Evolutionary conservation across 768 basidiomycete species (phyloP).

Genomic region (Leccinum fibrillosum): DNA sequence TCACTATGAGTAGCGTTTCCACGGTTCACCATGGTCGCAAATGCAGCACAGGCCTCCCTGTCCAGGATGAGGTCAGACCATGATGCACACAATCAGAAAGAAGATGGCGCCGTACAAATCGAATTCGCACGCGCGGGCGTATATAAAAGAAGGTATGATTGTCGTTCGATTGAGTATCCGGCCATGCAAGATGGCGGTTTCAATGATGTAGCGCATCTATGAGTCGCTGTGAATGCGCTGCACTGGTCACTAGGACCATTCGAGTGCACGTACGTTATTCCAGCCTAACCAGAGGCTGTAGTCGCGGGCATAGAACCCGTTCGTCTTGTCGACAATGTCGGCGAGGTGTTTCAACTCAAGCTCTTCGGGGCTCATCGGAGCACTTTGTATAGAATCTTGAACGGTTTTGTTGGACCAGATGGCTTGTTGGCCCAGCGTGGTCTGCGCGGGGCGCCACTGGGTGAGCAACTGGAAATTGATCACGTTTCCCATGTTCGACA

Average conservation of each 20-base stretch:
- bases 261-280: no score
- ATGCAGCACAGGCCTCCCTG: constrained; percentile 38
- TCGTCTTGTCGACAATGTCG: background rate
- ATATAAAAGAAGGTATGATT: no score
- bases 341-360: background rate
- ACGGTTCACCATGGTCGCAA: constrained; percentile 44
- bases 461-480: background rate
- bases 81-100: background rate
- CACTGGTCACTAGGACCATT: no score
- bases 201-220: no score
- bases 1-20: constrained; percentile 29
- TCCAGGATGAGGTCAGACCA: background rate
- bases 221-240: no score
- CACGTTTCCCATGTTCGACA: background rate
- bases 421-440: background rate
- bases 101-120: constrained; percentile 11
- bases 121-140: no score
- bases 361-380: background rate
- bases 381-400: background rate
- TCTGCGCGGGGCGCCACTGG: background rate
- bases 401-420: background rate
- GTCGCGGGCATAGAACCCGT: constrained; percentile 33
- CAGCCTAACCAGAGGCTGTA: constrained; percentile 12
- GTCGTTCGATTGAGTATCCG: no score
- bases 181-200: no score